Evolutionary conservation across 225 moss, liverwort and hornwort genomes (phyloP), one percentile per base, ranked within the genome.

Genomic region (Pseudoscleropodium purum): DNA sequence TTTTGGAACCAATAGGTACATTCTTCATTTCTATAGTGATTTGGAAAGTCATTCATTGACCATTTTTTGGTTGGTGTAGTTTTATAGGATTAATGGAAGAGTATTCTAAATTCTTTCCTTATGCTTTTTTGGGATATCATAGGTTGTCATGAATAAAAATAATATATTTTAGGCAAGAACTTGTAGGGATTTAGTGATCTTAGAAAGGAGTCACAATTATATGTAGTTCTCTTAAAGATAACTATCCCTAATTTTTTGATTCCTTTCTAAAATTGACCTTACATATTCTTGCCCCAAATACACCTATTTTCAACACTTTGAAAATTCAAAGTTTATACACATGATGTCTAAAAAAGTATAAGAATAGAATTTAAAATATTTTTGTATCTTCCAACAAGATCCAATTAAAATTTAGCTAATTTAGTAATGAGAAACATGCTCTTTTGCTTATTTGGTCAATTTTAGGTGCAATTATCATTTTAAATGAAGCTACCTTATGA

Each of bases 361-460:
- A 11, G 6, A 29, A 47, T 4, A 75, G 2, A 7, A 31, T 18
- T 6, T 29, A 45, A 47, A 45, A 18, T 11, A 16, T 6, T 11
- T n/a, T 73, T 47, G 33, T 75, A 5, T 51, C 49, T 75, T 75
- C 18, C 7, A 54, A 23, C 1, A 54, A 36, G 3, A 13, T 54
- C 0, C 0, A 23, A 52, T 21, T 8, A 5, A 77, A 52, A 23
- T 76, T 49, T 0, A 7, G 0, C 2, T 49, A 49, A 26, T 33
- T 75, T 75, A 47, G 33, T 31, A 18, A 6, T 18, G 2, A 54
- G 18, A 5, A 74, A 45, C 17, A 8, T 19, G 56, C 3, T 76
- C 13, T 31, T 47, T 33, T 76, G 1, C 3, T 76, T 34, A 21
- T 20, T 20, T 51, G 21, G 21, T 31, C 1, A 0, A 34, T 33